Base-by-base conservation (phyloP, 2,329 filamentous ascomycete species). In the Colletotrichum acutatum region DNA sequence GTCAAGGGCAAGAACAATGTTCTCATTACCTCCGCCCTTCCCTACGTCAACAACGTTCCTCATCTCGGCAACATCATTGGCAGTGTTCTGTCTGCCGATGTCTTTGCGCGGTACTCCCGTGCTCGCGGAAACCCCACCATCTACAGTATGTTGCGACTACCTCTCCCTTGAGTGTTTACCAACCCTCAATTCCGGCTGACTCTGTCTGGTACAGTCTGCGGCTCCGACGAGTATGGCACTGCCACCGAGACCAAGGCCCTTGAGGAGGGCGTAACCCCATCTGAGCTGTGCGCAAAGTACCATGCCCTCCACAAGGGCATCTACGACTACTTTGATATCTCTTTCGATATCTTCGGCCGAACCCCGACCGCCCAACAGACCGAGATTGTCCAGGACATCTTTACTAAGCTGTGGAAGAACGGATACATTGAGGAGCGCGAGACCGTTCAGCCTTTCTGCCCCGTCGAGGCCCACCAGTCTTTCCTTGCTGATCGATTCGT, bases 321-420 rank as follows among this genome's bases (percentile, higher is more conserved):
- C 76, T 98, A 98, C 83, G 90, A 97, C 82, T 98, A 96, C 95
- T 99, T 99, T 85, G 91, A 95, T 80, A 96, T 98, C 79, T 92
- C 90, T 71, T 98, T 98, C 81, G 96, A 98, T 84, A 92, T 95
- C 83, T 99, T 98, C 81, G 97, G 95, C 75, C 93, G 95, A 72
- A 98, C 97, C 5, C 95, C 95, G 3, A 98, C 96, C 22, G 84
- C 90, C 67, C 90, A 97, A 78, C 97, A 98, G 84, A 98, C 95
- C 26, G 90, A 95, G 76, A 98, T 99, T 78, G 94, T 95, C 11
- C 97, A 98, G 84, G 91, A 94, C 75, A 95, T 98, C 76, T 98
- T 98, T 84, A 86, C 87, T 68, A 92, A 95, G 81, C 90, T 99
- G n/a, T 89, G 95, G 84, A 89, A 97, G 75, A 98, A 98, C 78